Conservation (phyloP, 202 grass and related monocot species). For the Panicum hallii region DNA sequence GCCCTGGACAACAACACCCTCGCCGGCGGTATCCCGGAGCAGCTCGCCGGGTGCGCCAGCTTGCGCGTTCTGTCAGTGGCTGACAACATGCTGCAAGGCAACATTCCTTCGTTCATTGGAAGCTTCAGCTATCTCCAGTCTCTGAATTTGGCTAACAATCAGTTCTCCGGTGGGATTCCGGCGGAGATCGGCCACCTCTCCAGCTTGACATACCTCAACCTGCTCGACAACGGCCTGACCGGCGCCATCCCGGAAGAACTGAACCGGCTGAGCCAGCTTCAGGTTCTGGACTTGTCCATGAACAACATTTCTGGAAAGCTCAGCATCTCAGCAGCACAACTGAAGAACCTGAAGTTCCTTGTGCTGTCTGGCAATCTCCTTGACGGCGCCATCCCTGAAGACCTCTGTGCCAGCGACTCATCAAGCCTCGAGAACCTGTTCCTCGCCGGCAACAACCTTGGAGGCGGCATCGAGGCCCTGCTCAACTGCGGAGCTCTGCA, state of each 20-base stretch:
- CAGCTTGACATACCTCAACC: constrained; percentile 72
- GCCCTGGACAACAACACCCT: constrained; percentile 77
- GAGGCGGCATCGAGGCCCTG: constrained; percentile 59
- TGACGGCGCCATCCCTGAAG: constrained; percentile 57
- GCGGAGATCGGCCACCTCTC: constrained; percentile 56
- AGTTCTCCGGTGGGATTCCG: constrained; percentile 60
- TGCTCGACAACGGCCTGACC: constrained; percentile 78
- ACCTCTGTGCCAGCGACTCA: constrained; percentile 49
- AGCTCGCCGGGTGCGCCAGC: constrained; percentile 52
- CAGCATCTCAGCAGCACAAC: constrained; percentile 54
- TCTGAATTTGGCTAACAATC: constrained; percentile 81
- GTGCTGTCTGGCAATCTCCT: constrained; percentile 79
- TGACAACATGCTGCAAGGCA: constrained; percentile 66
- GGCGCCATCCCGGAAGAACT: constrained; percentile 64
- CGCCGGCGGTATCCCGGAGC: constrained; percentile 60
- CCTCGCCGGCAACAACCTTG: constrained; percentile 67
- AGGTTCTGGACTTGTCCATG: constrained; percentile 73
- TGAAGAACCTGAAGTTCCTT: constrained; percentile 72
- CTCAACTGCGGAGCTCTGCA: constrained; percentile 60
- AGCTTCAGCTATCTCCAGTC: constrained; percentile 58
- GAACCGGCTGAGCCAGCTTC: constrained; percentile 68
- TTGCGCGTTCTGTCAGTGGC: constrained; percentile 61
- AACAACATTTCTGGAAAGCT: constrained; percentile 78
- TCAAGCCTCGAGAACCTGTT: constrained; percentile 69
- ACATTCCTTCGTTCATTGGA: constrained; percentile 65